Percentiles rank a stretch among this genome's conserved stretches.
Evolutionary conservation across 805 yeast genomes (phyloP).

Genomic region (Priceomyces medius): DNA sequence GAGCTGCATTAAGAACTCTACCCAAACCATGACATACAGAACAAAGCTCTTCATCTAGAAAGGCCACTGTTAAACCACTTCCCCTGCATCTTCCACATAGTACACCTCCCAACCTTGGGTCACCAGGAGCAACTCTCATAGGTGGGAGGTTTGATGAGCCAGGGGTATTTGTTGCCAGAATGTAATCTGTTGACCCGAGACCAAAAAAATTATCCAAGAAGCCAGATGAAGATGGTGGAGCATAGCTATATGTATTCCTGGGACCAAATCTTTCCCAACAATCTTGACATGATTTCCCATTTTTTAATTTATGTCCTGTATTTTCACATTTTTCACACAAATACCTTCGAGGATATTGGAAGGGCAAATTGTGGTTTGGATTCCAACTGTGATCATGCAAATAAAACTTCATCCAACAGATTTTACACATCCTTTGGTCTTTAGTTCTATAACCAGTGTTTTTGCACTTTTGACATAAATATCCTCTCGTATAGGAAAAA

Average conservation of each 20-base stretch:
- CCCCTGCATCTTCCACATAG: conserved; percentile 76
- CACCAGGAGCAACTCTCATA: conserved; percentile 66
- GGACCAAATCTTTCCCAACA: conserved; percentile 70
- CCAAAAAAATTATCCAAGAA: conserved; percentile 10
- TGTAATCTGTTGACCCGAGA: conserved; percentile 10
- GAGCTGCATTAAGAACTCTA: conserved; percentile 31
- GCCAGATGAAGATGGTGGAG: conserved; percentile 7
- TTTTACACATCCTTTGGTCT: conserved; percentile 24
- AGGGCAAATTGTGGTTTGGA: conserved; percentile 54
- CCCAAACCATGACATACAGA: conserved; percentile 69
- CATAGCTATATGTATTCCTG: conserved; percentile 19
- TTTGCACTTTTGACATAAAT: conserved; percentile 32
- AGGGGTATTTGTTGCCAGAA: conserved; percentile 6
- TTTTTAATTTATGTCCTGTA: conserved; percentile 64
- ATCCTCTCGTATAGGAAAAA: conserved; percentile 30
- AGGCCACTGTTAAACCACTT: conserved; percentile 51
- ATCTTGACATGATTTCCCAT: conserved; percentile 62
- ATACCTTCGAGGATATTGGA: conserved; percentile 62
- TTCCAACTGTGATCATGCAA: conserved; percentile 36
- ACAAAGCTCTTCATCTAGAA: conserved; percentile 64
- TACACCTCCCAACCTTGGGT: conserved; percentile 69
- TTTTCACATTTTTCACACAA: conserved; percentile 70
- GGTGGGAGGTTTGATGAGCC: conserved; percentile 24
- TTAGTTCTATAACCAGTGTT: conserved; percentile 32
- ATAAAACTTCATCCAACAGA: conserved; percentile 32